Evolutionary conservation across 768 basidiomycete genomes (phyloP).

Genomic region (Kwoniella sp.): DNA sequence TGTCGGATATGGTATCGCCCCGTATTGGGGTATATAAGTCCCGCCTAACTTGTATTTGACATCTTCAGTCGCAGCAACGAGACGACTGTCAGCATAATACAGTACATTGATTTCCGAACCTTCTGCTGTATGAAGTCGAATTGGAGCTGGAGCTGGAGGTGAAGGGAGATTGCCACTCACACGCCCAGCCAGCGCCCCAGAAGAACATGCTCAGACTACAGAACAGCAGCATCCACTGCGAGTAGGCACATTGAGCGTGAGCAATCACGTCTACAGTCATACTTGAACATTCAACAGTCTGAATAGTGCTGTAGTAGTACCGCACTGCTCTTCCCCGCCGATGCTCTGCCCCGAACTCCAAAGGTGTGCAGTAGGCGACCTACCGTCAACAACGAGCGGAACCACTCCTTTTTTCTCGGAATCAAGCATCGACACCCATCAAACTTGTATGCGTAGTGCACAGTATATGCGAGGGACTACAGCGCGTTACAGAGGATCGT

Average conservation of each 20-base stretch:
- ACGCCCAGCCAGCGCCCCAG: conserved; percentile 32
- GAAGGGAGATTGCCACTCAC: conserved; percentile 21
- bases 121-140: too few species aligned
- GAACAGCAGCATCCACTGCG: conserved; percentile 41
- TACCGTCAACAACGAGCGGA: conserved; percentile 37
- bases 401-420: conserved; percentile 43
- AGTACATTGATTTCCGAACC: too few species aligned
- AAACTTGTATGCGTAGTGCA: conserved; percentile 38
- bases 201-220: conserved; percentile 26
- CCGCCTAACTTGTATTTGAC: conserved; percentile 42
- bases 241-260: neutral
- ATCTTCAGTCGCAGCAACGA: neutral
- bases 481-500: too few species aligned
- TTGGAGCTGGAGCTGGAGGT: neutral
- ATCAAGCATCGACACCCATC: conserved; percentile 39
- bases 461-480: conserved; percentile 25
- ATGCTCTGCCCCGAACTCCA: too few species aligned
- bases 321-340: too few species aligned
- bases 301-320: too few species aligned
- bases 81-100: neutral
- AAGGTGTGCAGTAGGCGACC: too few species aligned
- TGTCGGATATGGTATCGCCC: conserved; percentile 31
- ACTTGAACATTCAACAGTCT: too few species aligned
- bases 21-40: conserved; percentile 22
- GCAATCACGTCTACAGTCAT: too few species aligned